These are phyloP conservation scores for Phytophthora pisi DNA, from an alignment of 352 stramenopile genomes.

Conservation along the genomic window DNA sequence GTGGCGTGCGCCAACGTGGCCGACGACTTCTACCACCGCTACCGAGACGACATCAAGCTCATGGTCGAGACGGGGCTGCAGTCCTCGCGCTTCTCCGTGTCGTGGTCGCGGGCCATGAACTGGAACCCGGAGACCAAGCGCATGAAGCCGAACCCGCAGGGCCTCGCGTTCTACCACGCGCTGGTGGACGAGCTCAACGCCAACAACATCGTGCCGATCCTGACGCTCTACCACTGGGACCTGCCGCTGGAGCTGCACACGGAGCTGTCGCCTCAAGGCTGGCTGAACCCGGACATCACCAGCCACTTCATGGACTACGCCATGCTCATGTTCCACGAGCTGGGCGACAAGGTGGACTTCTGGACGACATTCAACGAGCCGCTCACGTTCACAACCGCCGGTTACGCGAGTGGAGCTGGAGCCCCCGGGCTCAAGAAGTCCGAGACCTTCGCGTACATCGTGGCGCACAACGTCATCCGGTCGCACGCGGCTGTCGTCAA, in stretches of 20 bases:
- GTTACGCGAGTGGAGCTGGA: constrained; percentile 80
- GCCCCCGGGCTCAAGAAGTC: constrained; percentile 51
- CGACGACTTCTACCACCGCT: constrained; percentile 93
- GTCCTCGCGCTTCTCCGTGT: constrained; percentile 92
- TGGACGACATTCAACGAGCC: constrained; percentile 96
- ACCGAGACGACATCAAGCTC: constrained; percentile 89
- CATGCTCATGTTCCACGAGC: constrained; percentile 87
- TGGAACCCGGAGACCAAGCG: constrained; percentile 53
- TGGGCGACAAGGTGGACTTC: constrained; percentile 87
- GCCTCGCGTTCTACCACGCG: constrained; percentile 92
- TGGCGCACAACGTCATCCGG: constrained; percentile 90
- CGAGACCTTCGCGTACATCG: constrained; percentile 54
- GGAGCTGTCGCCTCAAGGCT: constrained; percentile 69
- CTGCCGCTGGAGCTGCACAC: constrained; percentile 87
- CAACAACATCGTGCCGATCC: constrained; percentile 82
- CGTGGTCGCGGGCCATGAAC: constrained; percentile 92
- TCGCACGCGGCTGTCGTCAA: constrained; percentile 89
- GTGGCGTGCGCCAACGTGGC: constrained; percentile 89
- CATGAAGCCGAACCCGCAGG: constrained; percentile 75
- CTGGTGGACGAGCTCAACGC: constrained; percentile 85
- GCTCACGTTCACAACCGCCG: constrained; percentile 83
- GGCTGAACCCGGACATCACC: constrained; percentile 58
- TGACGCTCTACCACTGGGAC: constrained; percentile 88
- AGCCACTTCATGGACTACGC: constrained; percentile 85
- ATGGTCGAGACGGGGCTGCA: constrained; percentile 91